Conservation (phyloP, 2,329 filamentous ascomycete genomes). For the Arthrocladium fulminans region DNA sequence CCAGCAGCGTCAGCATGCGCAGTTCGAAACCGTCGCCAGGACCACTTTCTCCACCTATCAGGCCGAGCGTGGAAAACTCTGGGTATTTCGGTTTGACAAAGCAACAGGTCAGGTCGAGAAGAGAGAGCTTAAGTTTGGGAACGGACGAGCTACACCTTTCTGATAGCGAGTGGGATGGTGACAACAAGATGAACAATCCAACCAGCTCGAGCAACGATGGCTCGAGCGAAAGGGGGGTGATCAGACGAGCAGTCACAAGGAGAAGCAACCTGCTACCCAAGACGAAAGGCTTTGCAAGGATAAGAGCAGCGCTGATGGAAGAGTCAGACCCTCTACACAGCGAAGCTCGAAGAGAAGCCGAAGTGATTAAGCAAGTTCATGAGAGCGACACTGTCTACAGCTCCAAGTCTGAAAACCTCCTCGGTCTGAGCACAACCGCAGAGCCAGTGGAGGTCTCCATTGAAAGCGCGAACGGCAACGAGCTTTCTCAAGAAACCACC, state of each 20-base stretch:
- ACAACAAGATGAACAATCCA: conserved; percentile 46
- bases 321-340: conserved; percentile 80
- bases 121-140: conserved; percentile 84
- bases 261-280: conserved; percentile 89
- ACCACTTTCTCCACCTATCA: conserved; percentile 67
- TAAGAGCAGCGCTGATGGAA: conserved; percentile 79
- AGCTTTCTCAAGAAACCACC: conserved; percentile 44
- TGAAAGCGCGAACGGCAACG: conserved; percentile 32
- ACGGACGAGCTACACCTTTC: conserved; percentile 80
- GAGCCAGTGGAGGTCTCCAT: conserved; percentile 60
- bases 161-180: conserved; percentile 63
- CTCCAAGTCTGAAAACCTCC: not conserved
- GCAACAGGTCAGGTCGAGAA: conserved; percentile 48
- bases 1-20: conserved; percentile 60
- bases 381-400: conserved; percentile 62
- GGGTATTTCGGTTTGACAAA: conserved; percentile 47
- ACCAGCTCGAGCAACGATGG: conserved; percentile 27
- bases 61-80: conserved; percentile 46
- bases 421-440: conserved; percentile 37
- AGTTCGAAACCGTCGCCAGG: conserved; percentile 60
- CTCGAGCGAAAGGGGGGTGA: conserved; percentile 52
- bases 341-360: conserved; percentile 81
- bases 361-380: conserved; percentile 89
- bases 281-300: conserved; percentile 89
- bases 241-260: conserved; percentile 72